Evolutionary conservation across 179 eudicot genomes (phyloP), one percentile per base, ranked within the genome.

Genomic region (Spinacia oleracea): DNA sequence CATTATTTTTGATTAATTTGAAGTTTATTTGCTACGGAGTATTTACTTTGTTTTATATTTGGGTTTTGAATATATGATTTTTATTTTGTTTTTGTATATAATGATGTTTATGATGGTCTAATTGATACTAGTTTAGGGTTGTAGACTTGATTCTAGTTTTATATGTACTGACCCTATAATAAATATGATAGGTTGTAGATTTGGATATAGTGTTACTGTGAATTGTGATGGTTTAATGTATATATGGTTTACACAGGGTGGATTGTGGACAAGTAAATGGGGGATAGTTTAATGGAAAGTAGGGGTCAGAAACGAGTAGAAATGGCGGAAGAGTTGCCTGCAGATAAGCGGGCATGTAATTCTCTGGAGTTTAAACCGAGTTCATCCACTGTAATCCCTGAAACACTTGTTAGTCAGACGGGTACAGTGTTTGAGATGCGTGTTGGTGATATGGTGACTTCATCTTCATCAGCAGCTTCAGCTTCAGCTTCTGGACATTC

Each of bases 291-390:
- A 78, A 91, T 87, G 93, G 98, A 84, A 45, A 90, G 83, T 87
- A 89, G 97, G 79, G 92, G 97, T 46, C 98, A 90, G n/a, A 93
- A 93, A 79, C 85, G 98, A 80, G 68, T 87, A 5, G 98, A 91
- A 72, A 67, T 71, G 15, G 81, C 74, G 68, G 98, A 91, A n/a
- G 91, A 83, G 60, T 40, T 93, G 85, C 98, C 97, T 2, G 92
- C 93, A 4, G 98, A 95, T 81, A 95, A 95, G 84, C 84, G 98
- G 50, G 87, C 92, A 7, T 95, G 98, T 82, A 95, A 84, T 84
- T 90, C 94, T 14, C 63, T 86, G 70, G 97, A 93, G 66, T 82
- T 77, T 75, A 88, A 87, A 75, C 91, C 98, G 25, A 90, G 97
- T 82, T 84, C 98, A 48, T 95, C 97, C 4, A 88, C 55, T 76